phyloP scores from a whole-genome alignment of 78 protist species.

The Dictyostelium capitatum region DNA sequence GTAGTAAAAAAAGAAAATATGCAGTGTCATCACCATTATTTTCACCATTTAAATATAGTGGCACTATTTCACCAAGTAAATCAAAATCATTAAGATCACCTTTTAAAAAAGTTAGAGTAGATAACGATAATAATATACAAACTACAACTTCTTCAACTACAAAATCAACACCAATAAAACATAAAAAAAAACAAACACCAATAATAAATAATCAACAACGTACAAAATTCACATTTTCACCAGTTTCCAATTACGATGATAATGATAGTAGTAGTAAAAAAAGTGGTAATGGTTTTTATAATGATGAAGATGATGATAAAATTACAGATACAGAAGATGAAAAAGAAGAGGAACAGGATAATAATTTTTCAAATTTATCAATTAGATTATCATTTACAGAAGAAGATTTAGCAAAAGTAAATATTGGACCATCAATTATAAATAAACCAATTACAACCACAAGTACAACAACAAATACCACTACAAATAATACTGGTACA shows the following conservation, averaged over 20 bases:
- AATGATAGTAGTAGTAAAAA: not conserved
- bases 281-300: not conserved
- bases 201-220: too few species aligned
- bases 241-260: not conserved
- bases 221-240: too few species aligned
- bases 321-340: not conserved
- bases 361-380: not conserved
- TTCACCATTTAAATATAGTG: conserved; percentile 33
- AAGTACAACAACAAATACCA: not conserved
- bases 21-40: not conserved
- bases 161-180: too few species aligned
- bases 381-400: conserved; percentile 22
- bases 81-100: not conserved
- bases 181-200: too few species aligned
- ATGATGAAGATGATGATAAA: conserved; percentile 9
- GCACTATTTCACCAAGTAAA: not conserved
- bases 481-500: not conserved
- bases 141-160: too few species aligned
- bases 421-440: not conserved
- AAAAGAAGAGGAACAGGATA: not conserved
- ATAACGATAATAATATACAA: too few species aligned
- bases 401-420: conserved; percentile 1
- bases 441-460: not conserved
- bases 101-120: not conserved
- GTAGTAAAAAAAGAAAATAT: conserved; percentile 12